Percentiles rank a stretch among this genome's conserved stretches.
Conservation (phyloP, 306 rosid species). For the Vigna mungo region DNA sequence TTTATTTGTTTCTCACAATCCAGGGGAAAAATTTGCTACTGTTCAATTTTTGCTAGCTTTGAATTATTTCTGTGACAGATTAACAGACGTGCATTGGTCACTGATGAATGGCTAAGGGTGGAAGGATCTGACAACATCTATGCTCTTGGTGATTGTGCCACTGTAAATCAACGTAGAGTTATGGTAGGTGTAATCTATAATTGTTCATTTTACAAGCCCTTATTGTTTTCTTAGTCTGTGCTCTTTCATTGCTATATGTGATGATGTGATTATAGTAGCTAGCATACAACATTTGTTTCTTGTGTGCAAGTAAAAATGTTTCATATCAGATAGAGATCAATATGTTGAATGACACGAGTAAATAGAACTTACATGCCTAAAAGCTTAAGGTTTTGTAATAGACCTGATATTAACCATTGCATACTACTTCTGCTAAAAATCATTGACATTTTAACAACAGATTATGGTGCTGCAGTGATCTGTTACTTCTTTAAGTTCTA, state of each 20-base stretch:
- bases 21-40: not conserved
- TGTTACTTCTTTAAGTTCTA: not conserved
- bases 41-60: slow-evolving; percentile 24
- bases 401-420: not conserved
- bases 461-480: not conserved
- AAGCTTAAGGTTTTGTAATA: not conserved
- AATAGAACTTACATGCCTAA: not conserved
- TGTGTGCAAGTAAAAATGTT: not conserved
- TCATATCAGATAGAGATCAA: not conserved
- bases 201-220: not conserved
- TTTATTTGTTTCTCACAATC: slow-evolving; percentile 31
- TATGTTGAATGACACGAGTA: not conserved
- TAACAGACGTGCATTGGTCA: slow-evolving; percentile 81
- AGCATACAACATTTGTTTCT: not conserved
- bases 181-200: slow-evolving; percentile 59
- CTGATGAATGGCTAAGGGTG: slow-evolving; percentile 98
- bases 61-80: slow-evolving; percentile 53
- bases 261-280: not conserved
- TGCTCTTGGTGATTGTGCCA: slow-evolving; percentile 97
- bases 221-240: not conserved
- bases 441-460: slow-evolving; percentile 8
- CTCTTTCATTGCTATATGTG: not conserved
- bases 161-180: slow-evolving; percentile 89
- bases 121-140: slow-evolving; percentile 81
- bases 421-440: not conserved